Evolutionary conservation across 306 rosid genomes (phyloP).

Genomic region (Lupinus albus): DNA sequence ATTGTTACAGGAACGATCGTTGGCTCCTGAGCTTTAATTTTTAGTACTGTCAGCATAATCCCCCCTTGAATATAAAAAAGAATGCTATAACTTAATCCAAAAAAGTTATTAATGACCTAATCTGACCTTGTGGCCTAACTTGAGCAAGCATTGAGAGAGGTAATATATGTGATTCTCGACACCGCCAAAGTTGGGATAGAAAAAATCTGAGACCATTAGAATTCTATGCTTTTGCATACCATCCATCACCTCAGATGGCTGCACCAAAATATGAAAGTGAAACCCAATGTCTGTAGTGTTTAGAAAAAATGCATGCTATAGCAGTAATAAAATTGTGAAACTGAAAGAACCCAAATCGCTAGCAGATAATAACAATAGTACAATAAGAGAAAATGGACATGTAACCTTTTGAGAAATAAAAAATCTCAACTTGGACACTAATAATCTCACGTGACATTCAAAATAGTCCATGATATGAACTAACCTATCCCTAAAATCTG

Average conservation of each 20-base stretch:
- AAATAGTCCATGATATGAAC: too few relatives aligned
- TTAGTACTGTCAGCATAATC: too few relatives aligned
- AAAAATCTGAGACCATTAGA: conserved; percentile 88
- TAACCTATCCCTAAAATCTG: too few relatives aligned
- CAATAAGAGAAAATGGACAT: too few relatives aligned
- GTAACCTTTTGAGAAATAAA: too few relatives aligned
- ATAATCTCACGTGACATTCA: too few relatives aligned
- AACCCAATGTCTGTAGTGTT: neutral
- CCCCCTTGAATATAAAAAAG: neutral
- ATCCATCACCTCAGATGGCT: conserved; percentile 42
- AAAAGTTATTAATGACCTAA: neutral
- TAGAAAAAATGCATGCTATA: neutral
- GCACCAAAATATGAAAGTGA: conserved; percentile 31
- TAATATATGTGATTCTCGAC: conserved; percentile 85
- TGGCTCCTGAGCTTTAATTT: too few relatives aligned
- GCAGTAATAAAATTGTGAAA: neutral
- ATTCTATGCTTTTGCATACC: conserved; percentile 60
- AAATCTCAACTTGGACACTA: too few relatives aligned
- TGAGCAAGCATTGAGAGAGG: conserved; percentile 82
- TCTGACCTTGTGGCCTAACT: conserved; percentile 88
- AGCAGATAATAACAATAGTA: neutral
- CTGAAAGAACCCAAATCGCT: neutral
- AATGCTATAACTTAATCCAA: neutral
- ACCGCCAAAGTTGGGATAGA: conserved; percentile 93
- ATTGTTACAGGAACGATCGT: too few relatives aligned